Evolutionary conservation across 176 grass and related monocot genomes (phyloP).

Genomic region (Triticum turgidum): DNA sequence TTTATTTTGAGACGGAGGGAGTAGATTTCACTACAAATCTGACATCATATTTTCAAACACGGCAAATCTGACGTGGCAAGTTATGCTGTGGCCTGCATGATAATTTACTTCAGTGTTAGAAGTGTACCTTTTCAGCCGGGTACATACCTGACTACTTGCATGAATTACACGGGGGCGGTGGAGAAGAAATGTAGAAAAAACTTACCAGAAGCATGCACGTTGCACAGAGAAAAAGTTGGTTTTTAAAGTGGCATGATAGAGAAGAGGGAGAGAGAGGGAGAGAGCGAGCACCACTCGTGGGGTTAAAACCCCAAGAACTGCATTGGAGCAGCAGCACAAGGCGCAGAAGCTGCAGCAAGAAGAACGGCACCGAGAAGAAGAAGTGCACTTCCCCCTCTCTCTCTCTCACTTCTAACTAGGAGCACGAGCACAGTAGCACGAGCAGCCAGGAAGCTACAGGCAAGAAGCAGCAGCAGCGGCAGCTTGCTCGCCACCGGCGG

Average conservation of each 20-base stretch:
- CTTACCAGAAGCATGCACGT: constrained; percentile 37
- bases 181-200: constrained; percentile 24
- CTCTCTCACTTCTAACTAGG: neutral
- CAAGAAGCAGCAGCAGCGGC: neutral
- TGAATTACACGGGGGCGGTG: neutral
- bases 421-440: neutral
- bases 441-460: neutral
- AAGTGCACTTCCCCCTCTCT: neutral
- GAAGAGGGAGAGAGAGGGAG: neutral
- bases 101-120: too few relatives aligned
- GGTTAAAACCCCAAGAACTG: constrained; percentile 54
- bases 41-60: too few relatives aligned
- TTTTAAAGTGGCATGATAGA: constrained; percentile 14
- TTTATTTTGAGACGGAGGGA: too few relatives aligned
- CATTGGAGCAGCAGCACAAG: constrained; percentile 23
- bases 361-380: constrained; percentile 1
- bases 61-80: too few relatives aligned
- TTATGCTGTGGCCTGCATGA: too few relatives aligned
- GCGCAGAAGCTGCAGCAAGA: constrained; percentile 8
- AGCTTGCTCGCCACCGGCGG: neutral
- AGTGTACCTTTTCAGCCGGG: neutral
- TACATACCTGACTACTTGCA: neutral
- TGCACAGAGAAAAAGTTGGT: constrained; percentile 14
- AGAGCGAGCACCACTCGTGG: constrained; percentile 37
- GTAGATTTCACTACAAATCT: too few relatives aligned